Evolutionary conservation across 2,329 filamentous ascomycete species (phyloP).

Genomic region (Emericellopsis atlantica): DNA sequence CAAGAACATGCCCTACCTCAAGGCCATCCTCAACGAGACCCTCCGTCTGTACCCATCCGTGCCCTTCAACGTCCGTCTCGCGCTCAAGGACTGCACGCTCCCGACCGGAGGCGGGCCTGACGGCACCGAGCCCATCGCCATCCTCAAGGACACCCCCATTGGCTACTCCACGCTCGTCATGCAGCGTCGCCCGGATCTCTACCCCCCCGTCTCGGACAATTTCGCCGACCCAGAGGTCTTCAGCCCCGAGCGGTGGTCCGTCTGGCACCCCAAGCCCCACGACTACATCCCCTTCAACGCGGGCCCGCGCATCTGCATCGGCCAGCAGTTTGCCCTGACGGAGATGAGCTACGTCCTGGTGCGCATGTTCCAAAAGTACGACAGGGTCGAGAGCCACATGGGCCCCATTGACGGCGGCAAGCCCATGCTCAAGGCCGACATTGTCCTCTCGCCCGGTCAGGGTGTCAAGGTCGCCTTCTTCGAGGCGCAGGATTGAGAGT

Average conservation of each 20-base stretch:
- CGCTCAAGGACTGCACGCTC: slow-evolving; percentile 61
- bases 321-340: slow-evolving; percentile 71
- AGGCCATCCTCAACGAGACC: slow-evolving; percentile 62
- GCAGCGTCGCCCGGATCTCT: slow-evolving; percentile 57
- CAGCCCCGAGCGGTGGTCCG: slow-evolving; percentile 54
- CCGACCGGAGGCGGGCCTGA: slow-evolving; percentile 58
- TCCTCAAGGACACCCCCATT: slow-evolving; percentile 54
- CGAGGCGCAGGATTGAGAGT: slow-evolving; percentile 1
- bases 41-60: slow-evolving; percentile 67
- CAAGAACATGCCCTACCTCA: slow-evolving; percentile 78
- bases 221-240: slow-evolving; percentile 37
- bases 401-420: slow-evolving; percentile 36
- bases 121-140: slow-evolving; percentile 46
- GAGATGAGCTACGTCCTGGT: slow-evolving; percentile 65
- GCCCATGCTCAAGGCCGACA: slow-evolving; percentile 43
- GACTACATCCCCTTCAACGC: slow-evolving; percentile 67
- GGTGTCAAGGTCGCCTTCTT: slow-evolving; percentile 43
- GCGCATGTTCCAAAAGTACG: slow-evolving; percentile 60
- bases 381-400: slow-evolving; percentile 47
- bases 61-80: slow-evolving; percentile 65
- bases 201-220: slow-evolving; percentile 34
- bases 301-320: slow-evolving; percentile 62
- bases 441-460: slow-evolving; percentile 45
- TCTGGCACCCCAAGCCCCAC: slow-evolving; percentile 53
- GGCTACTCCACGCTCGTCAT: slow-evolving; percentile 57